Base-by-base conservation (phyloP, 1,284 basidiomycete genomes). In the Ceratobasidium sp. region DNA sequence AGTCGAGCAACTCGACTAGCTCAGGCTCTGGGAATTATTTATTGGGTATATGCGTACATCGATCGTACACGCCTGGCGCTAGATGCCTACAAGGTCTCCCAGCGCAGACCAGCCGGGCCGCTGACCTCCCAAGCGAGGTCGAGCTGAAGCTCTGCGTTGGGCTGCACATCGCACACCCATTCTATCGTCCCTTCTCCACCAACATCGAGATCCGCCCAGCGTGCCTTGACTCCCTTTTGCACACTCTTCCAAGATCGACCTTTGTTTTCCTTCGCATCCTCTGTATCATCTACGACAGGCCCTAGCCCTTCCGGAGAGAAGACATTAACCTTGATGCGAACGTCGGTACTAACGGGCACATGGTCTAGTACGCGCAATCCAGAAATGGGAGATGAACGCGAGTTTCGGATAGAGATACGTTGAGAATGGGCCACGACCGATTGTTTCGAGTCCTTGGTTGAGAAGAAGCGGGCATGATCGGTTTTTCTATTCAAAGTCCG, bases 341-440 rank as follows among this genome's bases (percentile, higher is more conserved):
- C 52, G 50, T 78, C 76, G 36, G 65, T 67, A 46, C 76, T 77
- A 46, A 75, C 58, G 10, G 76, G 76, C 16, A 77, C 71, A 28
- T 75, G 75, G 41, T 77, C 77, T n/a, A 71, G 67, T 6, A 76
- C 62, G 53, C 76, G 50, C 6, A 78, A 61, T 16, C 62, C 46
- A 1, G 57, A 57, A 14, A 77, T 39, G 12, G 52, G 28, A 2
- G 59, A 48, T 18, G 34, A 26, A 12, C 76, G 76, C 0, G 76
- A 74, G 53, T 78, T 78, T 46, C 75, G 76, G 34, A 78, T 50
- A 23, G 72, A 65, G 36, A 78, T 76, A 28, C 72, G 64, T 46
- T 78, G 77, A 21, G 72, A 57, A 71, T 69, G 75, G 8, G 74
- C 55, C 2, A 74, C 75, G 21, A 65, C 71, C 23, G 69, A 59